Conservation (phyloP, 2,329 filamentous ascomycete species). For the Apiospora saccharicola region DNA sequence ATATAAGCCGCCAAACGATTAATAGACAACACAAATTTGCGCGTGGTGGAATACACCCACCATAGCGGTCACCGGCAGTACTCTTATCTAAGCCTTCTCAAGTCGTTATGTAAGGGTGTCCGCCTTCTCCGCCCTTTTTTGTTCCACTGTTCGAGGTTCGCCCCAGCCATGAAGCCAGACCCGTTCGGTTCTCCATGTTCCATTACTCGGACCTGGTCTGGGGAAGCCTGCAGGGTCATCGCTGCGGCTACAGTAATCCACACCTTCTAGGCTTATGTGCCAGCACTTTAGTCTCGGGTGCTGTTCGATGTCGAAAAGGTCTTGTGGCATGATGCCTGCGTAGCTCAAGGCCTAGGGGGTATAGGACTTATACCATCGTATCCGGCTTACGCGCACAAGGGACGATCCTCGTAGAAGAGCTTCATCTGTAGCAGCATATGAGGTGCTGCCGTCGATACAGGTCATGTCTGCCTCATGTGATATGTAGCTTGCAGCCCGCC, state of each 20-base stretch:
- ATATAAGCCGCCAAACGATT: neutral
- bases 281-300: neutral
- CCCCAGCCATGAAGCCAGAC: neutral
- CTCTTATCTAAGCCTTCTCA: too few relatives aligned
- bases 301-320: neutral
- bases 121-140: neutral
- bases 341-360: neutral
- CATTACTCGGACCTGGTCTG: neutral
- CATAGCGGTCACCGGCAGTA: neutral
- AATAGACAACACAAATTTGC: neutral
- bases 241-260: neutral
- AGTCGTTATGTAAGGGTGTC: neutral
- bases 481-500: neutral
- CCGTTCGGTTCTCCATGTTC: neutral
- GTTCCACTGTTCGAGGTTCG: neutral
- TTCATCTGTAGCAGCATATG: neutral
- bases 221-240: slow-evolving; percentile 7
- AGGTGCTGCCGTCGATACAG: neutral
- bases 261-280: neutral
- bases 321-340: neutral
- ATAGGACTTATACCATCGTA: neutral
- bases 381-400: neutral
- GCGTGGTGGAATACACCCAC: neutral
- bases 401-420: neutral
- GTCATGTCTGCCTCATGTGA: neutral